Evolutionary conservation across 73 alveolate genomes (phyloP).

Genomic region (Stentor coeruleus): DNA sequence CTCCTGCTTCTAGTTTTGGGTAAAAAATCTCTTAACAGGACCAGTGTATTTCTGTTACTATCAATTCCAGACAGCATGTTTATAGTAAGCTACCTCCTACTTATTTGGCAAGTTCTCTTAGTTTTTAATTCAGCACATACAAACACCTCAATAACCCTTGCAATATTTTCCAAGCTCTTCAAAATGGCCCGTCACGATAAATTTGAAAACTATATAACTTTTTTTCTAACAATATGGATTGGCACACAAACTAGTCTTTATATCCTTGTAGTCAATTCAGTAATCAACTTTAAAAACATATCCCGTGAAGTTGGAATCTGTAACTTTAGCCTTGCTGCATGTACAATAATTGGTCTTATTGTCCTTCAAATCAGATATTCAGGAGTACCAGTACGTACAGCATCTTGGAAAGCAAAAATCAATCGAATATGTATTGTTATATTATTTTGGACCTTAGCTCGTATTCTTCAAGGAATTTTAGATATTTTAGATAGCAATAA

Average conservation of each 20-base stretch:
- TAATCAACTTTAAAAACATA: not conserved
- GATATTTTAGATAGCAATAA: not conserved
- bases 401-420: not conserved
- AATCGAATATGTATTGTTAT: not conserved
- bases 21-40: not conserved
- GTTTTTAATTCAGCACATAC: not conserved
- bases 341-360: not conserved
- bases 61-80: conserved; percentile 11
- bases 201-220: not conserved
- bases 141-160: not conserved
- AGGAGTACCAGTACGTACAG: not conserved
- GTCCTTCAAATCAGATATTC: not conserved
- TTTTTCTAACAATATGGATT: not conserved
- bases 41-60: not conserved
- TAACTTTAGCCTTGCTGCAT: conserved; percentile 12
- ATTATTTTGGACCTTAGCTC: conserved; percentile 9
- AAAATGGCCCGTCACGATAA: not conserved
- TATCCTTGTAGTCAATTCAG: not conserved
- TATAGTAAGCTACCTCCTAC: not conserved
- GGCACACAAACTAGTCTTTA: not conserved
- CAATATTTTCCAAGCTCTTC: not conserved
- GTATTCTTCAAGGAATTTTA: not conserved
- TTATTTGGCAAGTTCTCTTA: not conserved
- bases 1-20: not conserved
- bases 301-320: conserved; percentile 1